Percentiles rank a stretch among this genome's conserved stretches.
These are phyloP conservation scores for Nigrograna mackinnonii DNA, from an alignment of 2,329 filamentous ascomycete genomes.

Conservation along the genomic window DNA sequence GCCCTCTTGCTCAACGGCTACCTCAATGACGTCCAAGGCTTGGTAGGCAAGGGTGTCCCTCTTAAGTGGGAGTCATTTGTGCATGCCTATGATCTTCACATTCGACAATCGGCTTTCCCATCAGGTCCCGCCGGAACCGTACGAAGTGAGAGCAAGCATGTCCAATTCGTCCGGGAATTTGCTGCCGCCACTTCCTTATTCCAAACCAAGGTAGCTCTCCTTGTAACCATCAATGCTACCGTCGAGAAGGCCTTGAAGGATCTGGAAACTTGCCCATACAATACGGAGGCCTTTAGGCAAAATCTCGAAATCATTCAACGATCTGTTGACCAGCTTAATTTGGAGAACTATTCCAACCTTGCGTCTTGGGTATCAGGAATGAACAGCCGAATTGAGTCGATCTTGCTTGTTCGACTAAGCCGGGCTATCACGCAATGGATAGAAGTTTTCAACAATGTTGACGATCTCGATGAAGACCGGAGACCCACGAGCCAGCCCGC, in stretches of 20 bases:
- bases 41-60: slow-evolving; percentile 85
- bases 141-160: slow-evolving; percentile 81
- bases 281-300: slow-evolving; percentile 75
- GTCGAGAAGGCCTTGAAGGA: slow-evolving; percentile 82
- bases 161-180: slow-evolving; percentile 95
- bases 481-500: slow-evolving; percentile 31
- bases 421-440: slow-evolving; percentile 88
- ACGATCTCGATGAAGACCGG: slow-evolving; percentile 34
- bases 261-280: slow-evolving; percentile 82
- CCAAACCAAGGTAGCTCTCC: slow-evolving; percentile 81
- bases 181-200: slow-evolving; percentile 84
- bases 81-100: slow-evolving; percentile 90
- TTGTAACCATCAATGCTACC: slow-evolving; percentile 78
- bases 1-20: slow-evolving; percentile 88
- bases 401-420: slow-evolving; percentile 80
- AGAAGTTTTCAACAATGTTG: slow-evolving; percentile 68
- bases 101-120: slow-evolving; percentile 64
- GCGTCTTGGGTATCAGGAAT: slow-evolving; percentile 85
- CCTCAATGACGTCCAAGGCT: slow-evolving; percentile 82
- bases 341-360: slow-evolving; percentile 95
- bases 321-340: slow-evolving; percentile 91
- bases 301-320: slow-evolving; percentile 86
- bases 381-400: slow-evolving; percentile 82
- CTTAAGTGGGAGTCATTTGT: slow-evolving; percentile 98
- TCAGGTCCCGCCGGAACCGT: slow-evolving; percentile 64